Base-by-base conservation (phyloP, 1,284 basidiomycete species). In the Malassezia obtusa region DNA sequence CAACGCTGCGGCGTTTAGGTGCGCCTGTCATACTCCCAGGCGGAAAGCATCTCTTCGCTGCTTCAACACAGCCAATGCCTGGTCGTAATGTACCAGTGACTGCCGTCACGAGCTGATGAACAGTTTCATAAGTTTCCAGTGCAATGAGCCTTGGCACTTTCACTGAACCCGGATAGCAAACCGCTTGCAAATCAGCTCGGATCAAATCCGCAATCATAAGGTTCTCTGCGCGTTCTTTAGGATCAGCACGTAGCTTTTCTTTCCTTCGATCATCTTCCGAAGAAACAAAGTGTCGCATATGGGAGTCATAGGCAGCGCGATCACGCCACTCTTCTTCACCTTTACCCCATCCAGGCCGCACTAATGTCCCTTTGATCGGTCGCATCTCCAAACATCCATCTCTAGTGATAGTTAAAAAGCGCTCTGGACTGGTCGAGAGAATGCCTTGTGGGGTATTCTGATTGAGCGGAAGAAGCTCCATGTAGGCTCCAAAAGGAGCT, bases 121-220 rank as follows among this genome's bases (percentile, higher is more conserved):
- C 88, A 0, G 87, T 91, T 75, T 88, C 83, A 71, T 92, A 95
- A 63, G 88, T 87, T 73, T 98, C 92, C 8, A 96, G 82, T 1
- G 77, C 77, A 75, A 92, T 95, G 62, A 98, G 86, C 60, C 87
- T 83, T 47, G 83, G 85, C 1, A 95, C 89, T 5, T 79, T 73
- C 5, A 98, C 90, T 45, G 77, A 84, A 72, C 71, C 86, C 75
- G 59, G 86, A 78, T 65, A 67, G 63, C 63, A 95, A 77, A 67
- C 87, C 77, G 68, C 83, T 76, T 78, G 83, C 28, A 98, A 78
- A 75, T 98, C 92, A 54, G 94, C 87, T 14, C 90, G 82, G 65
- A 95, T 95, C 36, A 96, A 80, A 71, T 96, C 92, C 21, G 95
- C 92, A 62, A 98, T 96, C 92, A 98, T 96, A 49, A 96, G 77